A percentile compares a stretch with the other conserved stretches of the same genome.
These are phyloP conservation scores for Cymodocea nodosa DNA, from an alignment of 116 monocot species.

Conservation along the genomic window DNA sequence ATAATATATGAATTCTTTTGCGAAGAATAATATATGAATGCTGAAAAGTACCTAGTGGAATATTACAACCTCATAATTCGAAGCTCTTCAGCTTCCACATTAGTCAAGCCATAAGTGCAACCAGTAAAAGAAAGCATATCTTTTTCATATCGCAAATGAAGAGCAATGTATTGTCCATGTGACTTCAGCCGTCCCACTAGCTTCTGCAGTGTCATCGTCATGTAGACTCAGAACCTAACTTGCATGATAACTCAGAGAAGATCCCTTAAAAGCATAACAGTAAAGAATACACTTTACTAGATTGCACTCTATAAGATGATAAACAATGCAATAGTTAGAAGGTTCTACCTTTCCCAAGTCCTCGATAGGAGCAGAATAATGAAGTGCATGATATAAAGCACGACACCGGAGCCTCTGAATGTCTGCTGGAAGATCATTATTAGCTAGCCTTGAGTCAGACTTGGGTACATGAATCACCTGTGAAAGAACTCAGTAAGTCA, in stretches of 20 bases:
- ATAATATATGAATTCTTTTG: no score
- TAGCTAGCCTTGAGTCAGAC: conserved; percentile 92
- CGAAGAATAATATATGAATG: not conserved
- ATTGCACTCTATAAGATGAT: not conserved
- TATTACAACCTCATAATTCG: conserved; percentile 50
- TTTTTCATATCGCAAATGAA: conserved; percentile 89
- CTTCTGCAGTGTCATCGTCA: conserved; percentile 81
- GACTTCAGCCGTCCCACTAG: conserved; percentile 69
- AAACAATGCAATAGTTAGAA: not conserved
- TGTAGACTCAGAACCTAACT: conserved; percentile 90
- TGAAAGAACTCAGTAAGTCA: not conserved
- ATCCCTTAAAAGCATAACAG: conserved; percentile 44
- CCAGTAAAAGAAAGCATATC: conserved; percentile 97
- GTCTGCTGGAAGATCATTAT: conserved; percentile 83
- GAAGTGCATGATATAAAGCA: no score
- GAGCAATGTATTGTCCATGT: conserved; percentile 65
- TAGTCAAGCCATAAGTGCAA: conserved; percentile 65
- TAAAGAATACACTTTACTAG: not conserved
- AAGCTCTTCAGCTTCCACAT: conserved; percentile 69
- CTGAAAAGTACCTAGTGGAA: not conserved
- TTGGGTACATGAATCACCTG: conserved; percentile 94
- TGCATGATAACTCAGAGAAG: conserved; percentile 39
- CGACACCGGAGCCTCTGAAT: conserved; percentile 32
- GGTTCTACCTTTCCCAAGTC: conserved; percentile 52
- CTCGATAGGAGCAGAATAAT: no score